Base-by-base conservation (phyloP, 495 filamentous ascomycete genomes). In the Symbiotaphrina buchneri region DNA sequence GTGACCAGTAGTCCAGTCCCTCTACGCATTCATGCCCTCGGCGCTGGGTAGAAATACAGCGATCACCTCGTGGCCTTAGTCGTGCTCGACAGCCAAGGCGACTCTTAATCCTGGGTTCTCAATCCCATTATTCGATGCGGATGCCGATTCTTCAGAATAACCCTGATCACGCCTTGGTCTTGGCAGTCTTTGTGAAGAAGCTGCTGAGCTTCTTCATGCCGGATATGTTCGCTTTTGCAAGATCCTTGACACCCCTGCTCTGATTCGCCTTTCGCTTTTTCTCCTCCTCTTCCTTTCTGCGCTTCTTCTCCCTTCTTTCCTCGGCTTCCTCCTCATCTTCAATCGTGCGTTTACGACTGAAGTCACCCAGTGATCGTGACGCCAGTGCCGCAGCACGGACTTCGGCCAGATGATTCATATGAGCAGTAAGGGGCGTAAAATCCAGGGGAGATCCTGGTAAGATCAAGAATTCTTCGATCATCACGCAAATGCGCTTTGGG, bases 121-220 rank as follows among this genome's bases (percentile, higher is more conserved):
- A n/a, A n/a, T n/a, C n/a, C n/a, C n/a, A n/a, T n/a, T n/a, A n/a
- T n/a, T n/a, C n/a, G n/a, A n/a, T n/a, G n/a, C n/a, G n/a, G n/a
- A n/a, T n/a, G n/a, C n/a, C n/a, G n/a, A n/a, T n/a, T n/a, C n/a
- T n/a, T n/a, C n/a, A n/a, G n/a, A n/a, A n/a, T n/a, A n/a, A n/a
- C n/a, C n/a, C n/a, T n/a, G n/a, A n/a, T n/a, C n/a, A n/a, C n/a
- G n/a, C n/a, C n/a, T n/a, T n/a, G n/a, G n/a, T n/a, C n/a, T n/a
- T n/a, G n/a, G n/a, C n/a, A n/a, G n/a, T 71, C 56, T 84, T 93
- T 22, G 61, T 64, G 48, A 97, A 97, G 48, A 95, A 97, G 37
- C 72, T 65, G 40, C 81, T 93, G 70, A 97, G 65, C 60, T 93
- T 95, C 61, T 77, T 81, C 87, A 99, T 99, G 17, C 87, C 90